Evolutionary conservation across 2,329 filamentous ascomycete species (phyloP), one percentile per base, ranked within the genome.

Genomic region (Basipetospora sp.): DNA sequence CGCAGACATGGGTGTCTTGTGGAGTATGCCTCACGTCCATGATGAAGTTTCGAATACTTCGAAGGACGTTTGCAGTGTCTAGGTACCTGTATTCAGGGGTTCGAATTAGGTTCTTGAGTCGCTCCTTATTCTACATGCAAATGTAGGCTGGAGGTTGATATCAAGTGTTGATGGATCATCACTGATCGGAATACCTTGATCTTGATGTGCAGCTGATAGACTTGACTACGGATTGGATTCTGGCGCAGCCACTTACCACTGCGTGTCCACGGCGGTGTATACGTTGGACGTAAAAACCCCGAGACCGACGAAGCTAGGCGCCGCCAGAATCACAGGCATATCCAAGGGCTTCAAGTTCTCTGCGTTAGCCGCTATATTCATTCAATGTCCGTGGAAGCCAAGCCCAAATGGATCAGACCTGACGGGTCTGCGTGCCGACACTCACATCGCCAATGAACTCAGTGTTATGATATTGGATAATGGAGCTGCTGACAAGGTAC

Each of bases 391-490:
- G 6, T 6, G 22, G 22, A 25, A 25, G 22, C 22, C 22, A 25
- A 25, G 22, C 6, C 22, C 22, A 25, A 25, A 25, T 25, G 22
- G 22, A 25, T 11, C 22, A 25, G 22, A 25, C 11, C 11, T 25
- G 22, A 25, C 11, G 22, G 22, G 22, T 25, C 11, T 25, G 22
- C 11, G 22, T 25, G 22, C 22, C 11, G 22, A 11, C 22, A 25
- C 22, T 25, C 11, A 25, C 22, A 25, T 25, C 22, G 22, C 73
- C 73, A 40, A 78, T 62, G 13, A 79, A 53, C 51, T 76, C 67
- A 4, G 74, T 79, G 42, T 71, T 69, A 53, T 77, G 80, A 46
- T 73, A 77, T 47, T 74, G 63, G 38, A 74, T 64, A 42, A 80
- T 72, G 2, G 69, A 60, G 1, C 57, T 55, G 30, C 63, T 73